Evolutionary conservation across 2,329 filamentous ascomycete genomes (phyloP).

Genomic region (Xenoacremonium recifei): DNA sequence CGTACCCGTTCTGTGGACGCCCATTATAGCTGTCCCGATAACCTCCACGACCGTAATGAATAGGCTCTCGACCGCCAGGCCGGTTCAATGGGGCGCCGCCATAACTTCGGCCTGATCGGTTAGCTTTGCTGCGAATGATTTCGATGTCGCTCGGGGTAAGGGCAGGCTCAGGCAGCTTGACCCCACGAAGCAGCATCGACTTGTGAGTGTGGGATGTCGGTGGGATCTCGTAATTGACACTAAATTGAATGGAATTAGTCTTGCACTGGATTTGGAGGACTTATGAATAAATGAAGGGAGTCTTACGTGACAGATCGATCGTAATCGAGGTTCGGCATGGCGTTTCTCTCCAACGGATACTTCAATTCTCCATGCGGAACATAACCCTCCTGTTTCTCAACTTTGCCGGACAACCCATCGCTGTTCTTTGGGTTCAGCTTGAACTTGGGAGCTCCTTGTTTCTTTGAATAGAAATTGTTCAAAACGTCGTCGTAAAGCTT

Average conservation of each 20-base stretch:
- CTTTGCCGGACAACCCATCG: slow-evolving; percentile 74
- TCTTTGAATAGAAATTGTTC: slow-evolving; percentile 88
- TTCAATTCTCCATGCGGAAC: slow-evolving; percentile 79
- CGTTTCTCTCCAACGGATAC: slow-evolving; percentile 71
- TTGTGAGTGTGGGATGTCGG: slow-evolving; percentile 73
- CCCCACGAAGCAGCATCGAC: slow-evolving; percentile 87
- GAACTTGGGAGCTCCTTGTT: slow-evolving; percentile 64
- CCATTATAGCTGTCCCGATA: slow-evolving; percentile 16
- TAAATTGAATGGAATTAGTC: slow-evolving; percentile 40
- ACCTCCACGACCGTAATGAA: slow-evolving; percentile 24
- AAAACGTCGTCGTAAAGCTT: slow-evolving; percentile 80
- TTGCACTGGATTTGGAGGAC: not conserved
- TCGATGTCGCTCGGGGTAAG: slow-evolving; percentile 77
- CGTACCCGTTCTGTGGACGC: slow-evolving; percentile 21
- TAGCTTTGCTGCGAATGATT: slow-evolving; percentile 63
- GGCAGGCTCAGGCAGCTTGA: slow-evolving; percentile 68
- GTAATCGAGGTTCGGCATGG: slow-evolving; percentile 76
- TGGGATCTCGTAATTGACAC: slow-evolving; percentile 85
- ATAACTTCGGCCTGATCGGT: slow-evolving; percentile 41
- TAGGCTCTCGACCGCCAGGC: slow-evolving; percentile 11
- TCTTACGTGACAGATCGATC: slow-evolving; percentile 82
- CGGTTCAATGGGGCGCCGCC: slow-evolving; percentile 26
- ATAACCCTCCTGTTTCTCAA: slow-evolving; percentile 81
- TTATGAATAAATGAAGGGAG: slow-evolving; percentile 1
- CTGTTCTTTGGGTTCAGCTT: slow-evolving; percentile 74